Base-by-base conservation (phyloP, 441 rosid species). In the Adansonia gregorii region DNA sequence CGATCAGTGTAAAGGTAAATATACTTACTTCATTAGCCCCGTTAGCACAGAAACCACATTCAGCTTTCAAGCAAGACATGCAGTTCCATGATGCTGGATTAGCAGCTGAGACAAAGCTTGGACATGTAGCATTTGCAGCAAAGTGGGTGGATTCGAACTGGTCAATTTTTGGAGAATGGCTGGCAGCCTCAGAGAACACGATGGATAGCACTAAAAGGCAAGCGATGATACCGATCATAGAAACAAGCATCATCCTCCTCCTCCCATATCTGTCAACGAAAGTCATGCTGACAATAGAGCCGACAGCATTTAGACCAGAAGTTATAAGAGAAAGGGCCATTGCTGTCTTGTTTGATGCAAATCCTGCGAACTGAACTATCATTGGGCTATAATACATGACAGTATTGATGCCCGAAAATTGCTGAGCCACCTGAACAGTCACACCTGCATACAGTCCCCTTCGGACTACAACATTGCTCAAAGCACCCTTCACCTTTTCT, bases 321-420 rank as follows among this genome's bases (percentile, higher is more conserved):
- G 98, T 95, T 69, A 95, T 73, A 1, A 93, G 93, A 31, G 97
- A 92, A 12, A 92, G 91, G 0, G 91, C 91, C 77, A 95, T 14
- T 0, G 98, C 94, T 0, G 95, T 90, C 3, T 78, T 83, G 74
- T 95, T 95, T 0, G 97, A 95, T 1, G 98, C 95, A 46, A 87
- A 92, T 46, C 98, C 97, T 0, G 97, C 98, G 41, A 93, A 86
- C 60, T 93, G 98, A 48, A 95, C 91, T 7, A 95, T 93, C 11
- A 97, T 83, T 1, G 98, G 95, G 67, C 97, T 86, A 71, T 94
- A 94, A 72, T 94, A 93, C 98, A 94, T 90, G 49, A 94, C 98
- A 0, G 97, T 93, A 83, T 93, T 94, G 80, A 93, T 94, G 27
- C 98, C 98, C 4, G 88, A 93, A 63, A 95, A 93, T 78, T 93